Conservation (phyloP, 2,329 filamentous ascomycete species). For the Cladorrhinum sp. region DNA sequence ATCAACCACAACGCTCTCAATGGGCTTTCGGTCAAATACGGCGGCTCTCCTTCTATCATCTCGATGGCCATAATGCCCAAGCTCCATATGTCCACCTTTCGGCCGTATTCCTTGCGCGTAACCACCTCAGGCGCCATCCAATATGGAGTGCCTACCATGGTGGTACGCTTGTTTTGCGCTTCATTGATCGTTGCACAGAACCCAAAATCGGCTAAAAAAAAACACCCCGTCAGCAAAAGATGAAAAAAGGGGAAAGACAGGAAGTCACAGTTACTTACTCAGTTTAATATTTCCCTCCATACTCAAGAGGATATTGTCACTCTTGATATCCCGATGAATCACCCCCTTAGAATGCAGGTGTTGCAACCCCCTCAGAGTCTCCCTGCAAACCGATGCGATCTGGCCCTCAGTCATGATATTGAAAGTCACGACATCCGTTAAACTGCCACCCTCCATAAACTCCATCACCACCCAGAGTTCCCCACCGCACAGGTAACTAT, state of each 20-base stretch:
- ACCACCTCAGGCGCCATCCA: slow-evolving; percentile 99
- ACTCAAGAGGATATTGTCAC: slow-evolving; percentile 93
- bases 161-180: slow-evolving; percentile 92
- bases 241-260: background rate
- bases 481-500: slow-evolving; percentile 85
- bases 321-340: slow-evolving; percentile 98
- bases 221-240: background rate
- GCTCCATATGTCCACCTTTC: slow-evolving; percentile 98
- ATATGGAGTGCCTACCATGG: slow-evolving; percentile 98
- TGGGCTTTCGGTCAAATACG: slow-evolving; percentile 92
- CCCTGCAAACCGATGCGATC: slow-evolving; percentile 91
- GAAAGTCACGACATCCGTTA: slow-evolving; percentile 97
- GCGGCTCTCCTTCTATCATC: slow-evolving; percentile 98
- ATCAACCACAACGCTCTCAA: slow-evolving; percentile 92
- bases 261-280: slow-evolving; percentile 62
- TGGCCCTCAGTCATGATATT: slow-evolving; percentile 99
- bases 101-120: slow-evolving; percentile 93
- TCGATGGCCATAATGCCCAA: slow-evolving; percentile 99
- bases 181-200: slow-evolving; percentile 99
- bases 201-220: slow-evolving; percentile 80
- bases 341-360: slow-evolving; percentile 97
- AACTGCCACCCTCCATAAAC: slow-evolving; percentile 96
- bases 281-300: slow-evolving; percentile 96
- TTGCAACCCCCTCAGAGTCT: slow-evolving; percentile 87
- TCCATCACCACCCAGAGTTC: slow-evolving; percentile 99